These are phyloP conservation scores for Pachyrhizus erosus DNA, from an alignment of 306 rosid genomes.

Conservation along the genomic window DNA sequence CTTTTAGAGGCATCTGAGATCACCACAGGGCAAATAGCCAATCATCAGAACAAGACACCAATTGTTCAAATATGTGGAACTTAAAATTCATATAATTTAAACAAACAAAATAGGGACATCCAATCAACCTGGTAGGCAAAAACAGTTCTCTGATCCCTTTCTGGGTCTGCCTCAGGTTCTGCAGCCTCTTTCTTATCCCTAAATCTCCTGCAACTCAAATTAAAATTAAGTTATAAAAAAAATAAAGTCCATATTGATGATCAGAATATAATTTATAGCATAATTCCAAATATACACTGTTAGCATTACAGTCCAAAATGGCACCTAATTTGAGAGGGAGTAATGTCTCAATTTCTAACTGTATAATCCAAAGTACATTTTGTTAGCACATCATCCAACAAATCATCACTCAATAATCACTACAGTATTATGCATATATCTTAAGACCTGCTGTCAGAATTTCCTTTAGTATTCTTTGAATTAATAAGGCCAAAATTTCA, in stretches of 20 bases:
- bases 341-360: neutral
- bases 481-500: neutral
- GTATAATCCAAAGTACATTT: neutral
- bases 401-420: constrained; percentile 16
- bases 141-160: constrained; percentile 99
- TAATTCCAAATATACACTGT: neutral
- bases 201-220: constrained; percentile 69
- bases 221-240: constrained; percentile 23
- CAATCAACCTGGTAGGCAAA: constrained; percentile 92
- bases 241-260: neutral
- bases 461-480: neutral
- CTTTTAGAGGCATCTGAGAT: constrained; percentile 95
- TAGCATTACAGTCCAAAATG: neutral
- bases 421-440: constrained; percentile 24
- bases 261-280: neutral
- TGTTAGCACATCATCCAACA: constrained; percentile 14
- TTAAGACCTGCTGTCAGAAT: neutral
- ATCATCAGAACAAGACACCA: constrained; percentile 36
- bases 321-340: neutral
- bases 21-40: constrained; percentile 40
- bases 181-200: constrained; percentile 85
- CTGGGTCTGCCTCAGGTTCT: constrained; percentile 99
- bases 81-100: neutral
- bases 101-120: neutral
- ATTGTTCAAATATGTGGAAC: neutral